phyloP scores from a whole-genome alignment of 2,329 filamentous ascomycete species.

The Furcasterigmium sp. region DNA sequence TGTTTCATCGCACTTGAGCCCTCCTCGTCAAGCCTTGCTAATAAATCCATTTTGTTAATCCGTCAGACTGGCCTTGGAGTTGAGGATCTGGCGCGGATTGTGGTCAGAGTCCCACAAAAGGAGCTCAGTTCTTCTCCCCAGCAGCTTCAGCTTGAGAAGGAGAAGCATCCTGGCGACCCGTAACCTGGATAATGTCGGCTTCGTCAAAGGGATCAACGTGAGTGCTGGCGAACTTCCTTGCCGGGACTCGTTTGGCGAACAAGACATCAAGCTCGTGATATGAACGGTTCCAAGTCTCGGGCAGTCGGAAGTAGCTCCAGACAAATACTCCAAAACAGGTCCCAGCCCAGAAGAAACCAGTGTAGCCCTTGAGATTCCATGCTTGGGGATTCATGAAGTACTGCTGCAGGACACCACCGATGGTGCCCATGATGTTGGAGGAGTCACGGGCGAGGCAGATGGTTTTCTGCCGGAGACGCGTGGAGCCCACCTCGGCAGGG shows the following conservation, averaged over 20 bases:
- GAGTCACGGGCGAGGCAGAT: conserved; percentile 23
- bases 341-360: conserved; percentile 21
- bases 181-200: background rate
- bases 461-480: conserved; percentile 22
- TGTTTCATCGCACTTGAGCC: no score
- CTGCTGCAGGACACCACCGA: conserved; percentile 20
- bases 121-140: background rate
- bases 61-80: no score
- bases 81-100: no score
- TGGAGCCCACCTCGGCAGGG: conserved; percentile 22
- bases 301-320: conserved; percentile 18
- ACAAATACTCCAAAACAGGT: conserved; percentile 9
- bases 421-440: conserved; percentile 10
- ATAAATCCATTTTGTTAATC: no score
- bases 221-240: conserved; percentile 1
- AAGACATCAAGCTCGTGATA: conserved; percentile 16
- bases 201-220: conserved; percentile 3
- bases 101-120: no score
- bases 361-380: conserved; percentile 31
- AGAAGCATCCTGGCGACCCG: background rate
- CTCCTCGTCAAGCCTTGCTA: no score
- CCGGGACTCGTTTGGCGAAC: conserved; percentile 4
- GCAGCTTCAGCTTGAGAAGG: background rate
- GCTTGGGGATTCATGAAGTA: conserved; percentile 30
- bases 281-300: conserved; percentile 17